Evolutionary conservation across 2,329 filamentous ascomycete species (phyloP).

Genomic region (Aspergillus glaucus): DNA sequence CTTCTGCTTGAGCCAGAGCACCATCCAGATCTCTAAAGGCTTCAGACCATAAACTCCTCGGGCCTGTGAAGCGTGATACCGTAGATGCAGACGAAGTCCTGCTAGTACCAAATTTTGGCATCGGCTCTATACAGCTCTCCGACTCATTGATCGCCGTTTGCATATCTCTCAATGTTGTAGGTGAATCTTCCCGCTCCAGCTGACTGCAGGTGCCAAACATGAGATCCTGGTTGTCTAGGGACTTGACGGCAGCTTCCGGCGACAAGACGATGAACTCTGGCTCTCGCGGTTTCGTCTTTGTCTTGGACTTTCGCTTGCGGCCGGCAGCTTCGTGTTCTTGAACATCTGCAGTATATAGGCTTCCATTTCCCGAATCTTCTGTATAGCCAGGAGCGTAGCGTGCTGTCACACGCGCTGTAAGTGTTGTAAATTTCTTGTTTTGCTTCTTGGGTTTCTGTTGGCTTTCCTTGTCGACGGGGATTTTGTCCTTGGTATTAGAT

Average conservation of each 20-base stretch:
- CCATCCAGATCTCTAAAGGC: slow-evolving; percentile 62
- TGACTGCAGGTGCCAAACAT: slow-evolving; percentile 85
- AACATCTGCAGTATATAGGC: neutral
- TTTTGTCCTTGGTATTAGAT: slow-evolving; percentile 7
- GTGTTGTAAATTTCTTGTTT: slow-evolving; percentile 67
- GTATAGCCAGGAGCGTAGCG: slow-evolving; percentile 50
- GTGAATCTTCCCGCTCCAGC: slow-evolving; percentile 65
- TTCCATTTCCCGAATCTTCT: slow-evolving; percentile 6
- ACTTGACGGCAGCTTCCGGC: slow-evolving; percentile 60
- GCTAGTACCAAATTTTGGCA: slow-evolving; percentile 1
- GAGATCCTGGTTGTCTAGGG: slow-evolving; percentile 65
- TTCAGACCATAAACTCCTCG: slow-evolving; percentile 60
- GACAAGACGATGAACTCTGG: slow-evolving; percentile 58
- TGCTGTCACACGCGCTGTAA: slow-evolving; percentile 71
- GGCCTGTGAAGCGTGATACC: slow-evolving; percentile 21
- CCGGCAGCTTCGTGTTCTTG: slow-evolving; percentile 1
- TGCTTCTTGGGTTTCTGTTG: slow-evolving; percentile 40
- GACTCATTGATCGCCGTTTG: slow-evolving; percentile 27
- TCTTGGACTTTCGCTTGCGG: slow-evolving; percentile 11
- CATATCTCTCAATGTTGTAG: slow-evolving; percentile 43
- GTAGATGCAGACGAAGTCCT: slow-evolving; percentile 7
- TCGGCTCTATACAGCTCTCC: slow-evolving; percentile 14
- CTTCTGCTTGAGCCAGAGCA: slow-evolving; percentile 56
- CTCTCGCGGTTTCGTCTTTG: slow-evolving; percentile 18
- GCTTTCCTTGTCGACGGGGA: slow-evolving; percentile 9